Percentiles rank a stretch among this genome's conserved stretches.
These are phyloP conservation scores for Pleurostoma richardsiae DNA, from an alignment of 2,329 filamentous ascomycete species.

Conservation along the genomic window DNA sequence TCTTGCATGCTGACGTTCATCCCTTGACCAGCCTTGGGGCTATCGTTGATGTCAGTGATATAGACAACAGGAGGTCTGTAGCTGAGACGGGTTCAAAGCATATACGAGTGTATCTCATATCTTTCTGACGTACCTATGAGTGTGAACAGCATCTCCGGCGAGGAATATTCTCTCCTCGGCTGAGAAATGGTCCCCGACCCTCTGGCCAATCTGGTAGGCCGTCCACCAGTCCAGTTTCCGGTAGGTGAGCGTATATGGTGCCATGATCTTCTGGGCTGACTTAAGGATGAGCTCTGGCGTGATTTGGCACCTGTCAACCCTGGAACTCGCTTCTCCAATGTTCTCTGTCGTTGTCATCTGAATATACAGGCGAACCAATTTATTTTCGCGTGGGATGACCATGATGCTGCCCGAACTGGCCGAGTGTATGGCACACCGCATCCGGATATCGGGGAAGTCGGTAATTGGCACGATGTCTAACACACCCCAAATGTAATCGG, in stretches of 20 bases:
- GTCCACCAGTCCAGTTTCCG: conserved; percentile 63
- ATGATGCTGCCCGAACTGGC: conserved; percentile 18
- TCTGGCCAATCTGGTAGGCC: conserved; percentile 63
- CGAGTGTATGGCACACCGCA: conserved; percentile 20
- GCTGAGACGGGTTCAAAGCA: no score
- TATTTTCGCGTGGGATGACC: conserved; percentile 27
- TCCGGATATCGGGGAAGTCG: conserved; percentile 22
- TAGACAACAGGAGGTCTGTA: no score
- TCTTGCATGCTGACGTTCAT: conserved; percentile 73
- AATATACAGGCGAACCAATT: conserved; percentile 60
- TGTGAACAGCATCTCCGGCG: conserved; percentile 61
- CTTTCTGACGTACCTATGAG: conserved; percentile 22
- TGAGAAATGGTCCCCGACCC: conserved; percentile 54
- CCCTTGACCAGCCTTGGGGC: conserved; percentile 62
- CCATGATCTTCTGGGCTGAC: conserved; percentile 58
- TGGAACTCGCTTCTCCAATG: conserved; percentile 35
- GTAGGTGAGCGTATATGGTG: conserved; percentile 62
- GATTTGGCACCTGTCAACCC: conserved; percentile 56
- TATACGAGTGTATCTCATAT: no score
- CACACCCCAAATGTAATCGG: conserved; percentile 19
- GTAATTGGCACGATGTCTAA: conserved; percentile 22
- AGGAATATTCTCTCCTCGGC: conserved; percentile 59
- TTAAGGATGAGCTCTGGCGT: conserved; percentile 58
- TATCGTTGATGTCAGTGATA: conserved; percentile 30
- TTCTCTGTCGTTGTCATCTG: conserved; percentile 50